Percentiles rank a stretch among this genome's conserved stretches.
phyloP scores from a whole-genome alignment of 2,329 filamentous ascomycete species.

The Penicillium sclerotiorum region DNA sequence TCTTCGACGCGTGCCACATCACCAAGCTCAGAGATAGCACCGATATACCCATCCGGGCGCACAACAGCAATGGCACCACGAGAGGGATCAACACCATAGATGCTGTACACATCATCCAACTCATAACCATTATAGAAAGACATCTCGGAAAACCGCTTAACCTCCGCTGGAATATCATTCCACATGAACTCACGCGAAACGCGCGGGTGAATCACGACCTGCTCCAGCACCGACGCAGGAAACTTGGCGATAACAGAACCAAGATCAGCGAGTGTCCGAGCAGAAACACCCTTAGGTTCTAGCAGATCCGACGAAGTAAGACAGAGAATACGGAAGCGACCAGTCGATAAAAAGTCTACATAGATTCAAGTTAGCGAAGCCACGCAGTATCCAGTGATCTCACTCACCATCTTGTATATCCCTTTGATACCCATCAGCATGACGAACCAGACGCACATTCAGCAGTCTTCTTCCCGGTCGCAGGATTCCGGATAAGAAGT shows the following conservation, averaged over 20 bases:
- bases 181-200: constrained; percentile 33
- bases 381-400: not conserved
- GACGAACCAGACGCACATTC: constrained; percentile 36
- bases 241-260: constrained; percentile 28
- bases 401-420: constrained; percentile 40
- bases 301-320: constrained; percentile 40
- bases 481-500: constrained; percentile 39
- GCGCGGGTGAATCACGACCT: constrained; percentile 39
- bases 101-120: constrained; percentile 39
- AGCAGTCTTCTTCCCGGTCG: constrained; percentile 39
- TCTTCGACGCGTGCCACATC: constrained; percentile 30
- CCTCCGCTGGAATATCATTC: constrained; percentile 32
- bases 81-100: constrained; percentile 36
- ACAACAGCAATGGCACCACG: constrained; percentile 38
- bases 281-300: constrained; percentile 30
- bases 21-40: constrained; percentile 28
- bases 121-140: constrained; percentile 37
- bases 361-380: constrained; percentile 1
- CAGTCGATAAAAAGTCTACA: constrained; percentile 40
- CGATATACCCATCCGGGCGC: constrained; percentile 45
- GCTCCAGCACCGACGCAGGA: constrained; percentile 33
- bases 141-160: constrained; percentile 41
- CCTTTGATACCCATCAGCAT: constrained; percentile 40
- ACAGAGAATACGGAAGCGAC: constrained; percentile 41
- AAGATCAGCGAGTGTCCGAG: constrained; percentile 26